Base-by-base conservation (phyloP, 2,329 filamentous ascomycete genomes). In the Juglanconis oblonga region DNA sequence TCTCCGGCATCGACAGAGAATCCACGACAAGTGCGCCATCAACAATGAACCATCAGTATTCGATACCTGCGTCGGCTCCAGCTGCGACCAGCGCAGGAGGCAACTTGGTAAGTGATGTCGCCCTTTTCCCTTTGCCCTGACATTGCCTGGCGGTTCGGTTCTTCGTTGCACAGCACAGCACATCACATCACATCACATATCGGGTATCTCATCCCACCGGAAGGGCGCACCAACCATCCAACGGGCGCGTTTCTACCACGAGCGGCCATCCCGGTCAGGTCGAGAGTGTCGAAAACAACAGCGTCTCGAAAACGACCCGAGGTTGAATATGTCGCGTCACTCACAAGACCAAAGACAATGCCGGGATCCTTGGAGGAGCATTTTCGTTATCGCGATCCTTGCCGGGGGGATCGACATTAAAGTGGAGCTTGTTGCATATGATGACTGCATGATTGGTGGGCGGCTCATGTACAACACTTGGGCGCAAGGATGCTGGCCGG, bases 81-180 rank as follows among this genome's bases (percentile, higher is more conserved):
- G 75, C 77, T 32, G 75, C 74, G 36, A 77, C 75, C 10, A 75
- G 74, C 55, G 71, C 66, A 9, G 66, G 65, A 40, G 73, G 73
- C 31, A 77, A 73, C 57, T 66, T 78, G 71, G 77, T 79, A 67
- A 71, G 77, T 65, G 40, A 36, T 38, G 52, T 47, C 44, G 42
- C 60, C 54, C 33, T 4, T 35, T 36, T 51, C 50, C 9, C 17
- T 45, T 24, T 24, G n/a, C 42, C 42, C 14, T 17, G 42, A 24
- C n/a, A 24, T 45, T 17, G 6, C 42, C 13, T 17, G 17, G 17
- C 17, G 17, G 17, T 17, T 17, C 17, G 17, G 17, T 17, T 17
- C 17, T 17, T 17, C 17, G 2, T 17, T 17, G 17, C 17, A 17
- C 17, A 17, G 17, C 17, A 17, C 17, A 17, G 17, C 17, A 17